Evolutionary conservation across 768 basidiomycete species (phyloP).

Genomic region (Lactarius tabidus): DNA sequence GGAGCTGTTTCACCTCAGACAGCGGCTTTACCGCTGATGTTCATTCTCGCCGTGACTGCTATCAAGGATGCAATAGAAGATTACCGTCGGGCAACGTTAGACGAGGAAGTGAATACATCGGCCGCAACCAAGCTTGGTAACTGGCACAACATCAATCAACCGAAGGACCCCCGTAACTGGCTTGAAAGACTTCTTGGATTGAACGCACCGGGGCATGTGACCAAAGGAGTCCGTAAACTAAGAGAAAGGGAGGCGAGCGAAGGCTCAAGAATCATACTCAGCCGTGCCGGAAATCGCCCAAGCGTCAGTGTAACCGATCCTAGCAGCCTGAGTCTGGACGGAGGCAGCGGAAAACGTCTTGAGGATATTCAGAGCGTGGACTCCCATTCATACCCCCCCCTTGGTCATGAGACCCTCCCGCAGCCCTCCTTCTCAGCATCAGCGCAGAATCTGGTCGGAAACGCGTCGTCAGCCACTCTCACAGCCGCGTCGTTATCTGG

Average conservation of each 20-base stretch:
- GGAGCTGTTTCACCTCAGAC: constrained; percentile 81
- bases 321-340: constrained; percentile 20
- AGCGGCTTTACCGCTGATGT: constrained; percentile 78
- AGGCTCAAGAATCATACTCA: constrained; percentile 61
- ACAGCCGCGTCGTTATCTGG: constrained; percentile 37
- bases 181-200: constrained; percentile 68
- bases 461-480: constrained; percentile 9
- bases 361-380: constrained; percentile 36
- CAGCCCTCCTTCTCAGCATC: constrained; percentile 19
- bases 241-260: constrained; percentile 74
- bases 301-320: constrained; percentile 34
- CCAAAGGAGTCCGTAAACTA: constrained; percentile 81
- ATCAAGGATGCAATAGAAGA: constrained; percentile 97
- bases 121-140: constrained; percentile 85
- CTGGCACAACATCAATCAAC: constrained; percentile 90
- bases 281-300: constrained; percentile 35
- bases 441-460: constrained; percentile 9
- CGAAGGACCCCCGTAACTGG: constrained; percentile 69
- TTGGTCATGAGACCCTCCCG: constrained; percentile 11
- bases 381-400: constrained; percentile 29
- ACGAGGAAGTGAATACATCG: constrained; percentile 93
- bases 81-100: constrained; percentile 80
- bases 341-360: constrained; percentile 24
- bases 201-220: constrained; percentile 68
- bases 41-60: constrained; percentile 85